Base-by-base conservation (phyloP, 1,284 basidiomycete species). In the Nidula niveotomentosa region DNA sequence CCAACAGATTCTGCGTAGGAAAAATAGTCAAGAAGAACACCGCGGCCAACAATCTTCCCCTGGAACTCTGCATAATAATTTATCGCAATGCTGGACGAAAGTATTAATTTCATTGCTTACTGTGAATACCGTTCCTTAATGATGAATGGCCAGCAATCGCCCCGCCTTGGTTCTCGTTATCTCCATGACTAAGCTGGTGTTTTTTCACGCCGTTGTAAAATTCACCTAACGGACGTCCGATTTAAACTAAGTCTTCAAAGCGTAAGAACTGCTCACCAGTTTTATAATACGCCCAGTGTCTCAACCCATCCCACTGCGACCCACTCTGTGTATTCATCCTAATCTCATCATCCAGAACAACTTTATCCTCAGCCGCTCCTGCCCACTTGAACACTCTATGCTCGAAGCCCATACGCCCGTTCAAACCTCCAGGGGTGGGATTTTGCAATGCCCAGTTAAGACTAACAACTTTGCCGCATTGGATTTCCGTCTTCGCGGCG, bases 291-390 rank as follows among this genome's bases (percentile, higher is more conserved):
- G 54, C 60, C 50, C 59, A 65, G 52, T 65, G 63, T 37, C 51
- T 54, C 37, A 65, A 60, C 9, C 63, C 63, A 51, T 65, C 62
- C 62, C 63, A 65, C 37, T 63, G 63, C 15, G 63, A 63, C 6
- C 62, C 52, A 46, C 58, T 56, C 41, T 65, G 62, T 1, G 62
- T 63, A 39, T 65, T 63, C 52, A 61, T 46, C 9, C 49, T 43
- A 13, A 65, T 58, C 47, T 65, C 62, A 39, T 65, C 62, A 48
- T 65, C 63, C 8, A 58, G 51, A n/a, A 61, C 59, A 41, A 44
- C 55, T 2, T 56, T 56, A 6, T 44, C 49, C 10, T 51, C 45
- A 3, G 57, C 56, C 48, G 30, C 30, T 30, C 57, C 56, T 12
- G 55, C 52, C 56, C 55, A 55, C 13, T 46, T 57, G 15, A 58